Evolutionary conservation across 2,329 filamentous ascomycete species (phyloP).

Genomic region (Parascedosporium putredinis): DNA sequence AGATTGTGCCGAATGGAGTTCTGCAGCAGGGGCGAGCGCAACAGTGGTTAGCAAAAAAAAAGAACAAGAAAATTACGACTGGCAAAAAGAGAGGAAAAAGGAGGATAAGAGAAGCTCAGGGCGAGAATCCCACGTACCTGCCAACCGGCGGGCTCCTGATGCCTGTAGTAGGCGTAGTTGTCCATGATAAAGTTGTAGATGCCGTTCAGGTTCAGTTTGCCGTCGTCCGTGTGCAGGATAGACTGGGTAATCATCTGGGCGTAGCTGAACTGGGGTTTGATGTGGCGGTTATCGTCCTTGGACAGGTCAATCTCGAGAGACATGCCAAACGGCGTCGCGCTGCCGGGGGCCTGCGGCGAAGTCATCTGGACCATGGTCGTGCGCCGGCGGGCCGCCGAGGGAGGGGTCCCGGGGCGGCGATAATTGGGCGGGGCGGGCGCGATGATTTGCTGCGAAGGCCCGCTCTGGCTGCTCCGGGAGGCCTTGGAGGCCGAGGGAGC

Average conservation of each 20-base stretch:
- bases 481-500: constrained; percentile 9
- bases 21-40: constrained; percentile 31
- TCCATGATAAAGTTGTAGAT: constrained; percentile 92
- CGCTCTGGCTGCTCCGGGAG: constrained; percentile 15
- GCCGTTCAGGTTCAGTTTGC: constrained; percentile 80
- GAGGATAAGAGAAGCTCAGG: not conserved
- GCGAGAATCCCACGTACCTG: constrained; percentile 47
- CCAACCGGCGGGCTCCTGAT: constrained; percentile 72
- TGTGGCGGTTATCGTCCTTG: constrained; percentile 72
- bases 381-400: constrained; percentile 28
- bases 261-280: constrained; percentile 95
- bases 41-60: not conserved
- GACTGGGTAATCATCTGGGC: constrained; percentile 95
- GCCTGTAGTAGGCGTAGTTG: constrained; percentile 86
- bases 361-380: constrained; percentile 7
- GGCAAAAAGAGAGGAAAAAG: not conserved
- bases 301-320: constrained; percentile 62
- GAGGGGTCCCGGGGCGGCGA: constrained; percentile 50
- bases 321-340: constrained; percentile 6
- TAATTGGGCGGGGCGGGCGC: constrained; percentile 51
- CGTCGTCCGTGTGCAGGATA: constrained; percentile 75
- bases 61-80: no score
- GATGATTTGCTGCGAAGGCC: constrained; percentile 32
- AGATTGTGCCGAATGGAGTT: constrained; percentile 97
- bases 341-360: constrained; percentile 1